phyloP scores from a whole-genome alignment of 768 basidiomycete genomes.

The Amanita jacksonii region DNA sequence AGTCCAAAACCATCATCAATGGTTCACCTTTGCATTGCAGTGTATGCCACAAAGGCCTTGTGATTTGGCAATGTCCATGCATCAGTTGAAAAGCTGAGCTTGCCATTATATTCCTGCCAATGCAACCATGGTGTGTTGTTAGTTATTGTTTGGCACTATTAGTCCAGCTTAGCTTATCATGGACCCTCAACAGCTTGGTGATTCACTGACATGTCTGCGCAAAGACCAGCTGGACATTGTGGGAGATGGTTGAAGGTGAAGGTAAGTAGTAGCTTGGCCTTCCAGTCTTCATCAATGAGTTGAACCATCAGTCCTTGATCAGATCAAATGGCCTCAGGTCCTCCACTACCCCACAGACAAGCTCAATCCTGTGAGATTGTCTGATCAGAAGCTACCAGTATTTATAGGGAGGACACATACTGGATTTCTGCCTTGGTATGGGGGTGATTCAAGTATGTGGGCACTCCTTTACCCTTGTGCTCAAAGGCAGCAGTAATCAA shows the following conservation, averaged over 20 bases:
- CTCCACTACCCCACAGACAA: conserved; percentile 18
- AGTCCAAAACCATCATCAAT: not conserved
- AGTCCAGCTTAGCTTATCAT: not conserved
- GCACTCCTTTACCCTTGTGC: conserved; percentile 17
- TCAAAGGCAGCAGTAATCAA: conserved; percentile 21
- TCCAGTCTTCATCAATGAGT: conserved; percentile 7
- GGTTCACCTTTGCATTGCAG: not conserved
- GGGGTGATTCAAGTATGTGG: conserved; percentile 21
- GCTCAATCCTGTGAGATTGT: conserved; percentile 14
- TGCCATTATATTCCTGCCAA: conserved; percentile 17
- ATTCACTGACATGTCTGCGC: not conserved
- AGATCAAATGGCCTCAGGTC: conserved; percentile 10
- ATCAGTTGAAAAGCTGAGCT: not conserved
- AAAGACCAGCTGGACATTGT: not conserved
- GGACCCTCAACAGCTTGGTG: not conserved
- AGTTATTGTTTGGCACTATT: not conserved
- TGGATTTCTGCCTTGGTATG: conserved; percentile 18
- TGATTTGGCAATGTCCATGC: not conserved
- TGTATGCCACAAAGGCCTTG: not conserved
- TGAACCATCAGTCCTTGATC: conserved; percentile 12
- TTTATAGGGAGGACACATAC: conserved; percentile 12
- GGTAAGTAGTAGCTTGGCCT: conserved; percentile 9
- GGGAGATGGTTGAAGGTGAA: conserved; percentile 7
- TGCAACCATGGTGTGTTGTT: conserved; percentile 6
- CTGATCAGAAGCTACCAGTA: not conserved